phyloP scores from a whole-genome alignment of 495 filamentous ascomycete genomes.

The Penicillium malachiteum region DNA sequence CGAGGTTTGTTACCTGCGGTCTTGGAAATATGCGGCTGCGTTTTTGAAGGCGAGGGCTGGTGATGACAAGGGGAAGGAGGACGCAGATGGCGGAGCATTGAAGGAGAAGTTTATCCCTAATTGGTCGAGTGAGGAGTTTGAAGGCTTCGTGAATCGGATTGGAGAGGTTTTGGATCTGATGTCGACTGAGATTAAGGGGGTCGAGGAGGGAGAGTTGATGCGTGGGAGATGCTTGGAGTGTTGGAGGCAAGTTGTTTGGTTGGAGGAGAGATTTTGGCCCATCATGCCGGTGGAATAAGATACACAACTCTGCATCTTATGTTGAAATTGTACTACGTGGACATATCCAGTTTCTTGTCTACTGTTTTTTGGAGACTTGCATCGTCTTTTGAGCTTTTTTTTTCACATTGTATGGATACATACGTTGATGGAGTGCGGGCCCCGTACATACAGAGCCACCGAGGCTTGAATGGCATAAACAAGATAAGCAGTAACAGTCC shows the following conservation, averaged over 20 bases:
- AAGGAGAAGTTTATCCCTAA: constrained; percentile 64
- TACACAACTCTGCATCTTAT: too few relatives aligned
- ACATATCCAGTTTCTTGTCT: background rate
- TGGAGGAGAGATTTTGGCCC: constrained; percentile 50
- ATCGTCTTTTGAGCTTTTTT: background rate
- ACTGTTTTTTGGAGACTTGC: background rate
- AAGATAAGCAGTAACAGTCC: background rate
- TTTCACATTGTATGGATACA: constrained; percentile 21
- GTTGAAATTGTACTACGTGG: too few relatives aligned
- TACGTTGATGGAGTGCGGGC: constrained; percentile 14
- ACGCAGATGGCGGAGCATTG: constrained; percentile 62
- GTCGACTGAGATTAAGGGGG: constrained; percentile 38
- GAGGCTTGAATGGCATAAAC: constrained; percentile 7
- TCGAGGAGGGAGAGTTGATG: constrained; percentile 32
- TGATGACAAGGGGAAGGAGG: constrained; percentile 16
- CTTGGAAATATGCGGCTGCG: constrained; percentile 57
- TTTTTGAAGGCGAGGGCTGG: constrained; percentile 23
- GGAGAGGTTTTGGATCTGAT: constrained; percentile 45
- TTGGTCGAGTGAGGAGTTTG: constrained; percentile 61
- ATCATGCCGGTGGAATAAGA: background rate
- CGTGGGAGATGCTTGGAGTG: constrained; percentile 39
- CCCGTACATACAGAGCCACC: constrained; percentile 18
- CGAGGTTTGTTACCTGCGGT: constrained; percentile 60
- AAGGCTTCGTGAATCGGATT: constrained; percentile 51
- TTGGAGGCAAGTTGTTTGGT: constrained; percentile 53